Evolutionary conservation across 169 alveolate species (phyloP).

Genomic region (Theileria parva): DNA sequence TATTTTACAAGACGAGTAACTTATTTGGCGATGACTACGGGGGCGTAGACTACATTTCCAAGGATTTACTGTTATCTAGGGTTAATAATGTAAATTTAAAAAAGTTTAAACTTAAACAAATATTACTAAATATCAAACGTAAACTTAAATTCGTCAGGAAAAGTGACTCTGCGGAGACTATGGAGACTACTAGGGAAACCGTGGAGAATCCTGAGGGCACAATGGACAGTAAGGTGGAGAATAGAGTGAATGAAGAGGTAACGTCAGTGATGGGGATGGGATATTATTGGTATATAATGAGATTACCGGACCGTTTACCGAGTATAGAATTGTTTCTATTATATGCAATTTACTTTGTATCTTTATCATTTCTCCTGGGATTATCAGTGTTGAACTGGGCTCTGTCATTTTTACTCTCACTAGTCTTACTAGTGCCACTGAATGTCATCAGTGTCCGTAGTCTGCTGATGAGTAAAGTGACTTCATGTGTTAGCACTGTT

Average conservation of each 20-base stretch:
- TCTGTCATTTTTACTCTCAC: slow-evolving; percentile 28
- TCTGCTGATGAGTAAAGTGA: neutral
- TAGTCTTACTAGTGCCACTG: slow-evolving; percentile 16
- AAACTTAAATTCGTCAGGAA: no score
- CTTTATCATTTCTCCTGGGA: slow-evolving; percentile 25
- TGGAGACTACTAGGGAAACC: neutral
- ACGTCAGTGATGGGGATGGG: slow-evolving; percentile 22
- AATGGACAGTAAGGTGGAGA: neutral
- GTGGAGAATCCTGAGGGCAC: neutral
- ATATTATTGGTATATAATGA: slow-evolving; percentile 14
- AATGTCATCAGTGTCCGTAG: slow-evolving; percentile 23
- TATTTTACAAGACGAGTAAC: neutral
- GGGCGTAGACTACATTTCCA: neutral
- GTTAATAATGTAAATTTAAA: neutral
- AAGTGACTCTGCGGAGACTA: neutral
- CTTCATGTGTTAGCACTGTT: neutral
- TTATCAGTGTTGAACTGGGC: slow-evolving; percentile 59
- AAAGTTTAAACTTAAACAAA: no score
- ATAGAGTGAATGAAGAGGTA: neutral
- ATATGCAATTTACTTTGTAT: slow-evolving; percentile 24
- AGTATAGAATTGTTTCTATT: slow-evolving; percentile 14
- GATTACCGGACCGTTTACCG: slow-evolving; percentile 41
- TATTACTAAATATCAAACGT: no score
- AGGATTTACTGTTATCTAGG: neutral
- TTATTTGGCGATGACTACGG: slow-evolving; percentile 14